These are phyloP conservation scores for Stygiomarasmius scandens DNA, from an alignment of 1,284 basidiomycete species.

Conservation along the genomic window DNA sequence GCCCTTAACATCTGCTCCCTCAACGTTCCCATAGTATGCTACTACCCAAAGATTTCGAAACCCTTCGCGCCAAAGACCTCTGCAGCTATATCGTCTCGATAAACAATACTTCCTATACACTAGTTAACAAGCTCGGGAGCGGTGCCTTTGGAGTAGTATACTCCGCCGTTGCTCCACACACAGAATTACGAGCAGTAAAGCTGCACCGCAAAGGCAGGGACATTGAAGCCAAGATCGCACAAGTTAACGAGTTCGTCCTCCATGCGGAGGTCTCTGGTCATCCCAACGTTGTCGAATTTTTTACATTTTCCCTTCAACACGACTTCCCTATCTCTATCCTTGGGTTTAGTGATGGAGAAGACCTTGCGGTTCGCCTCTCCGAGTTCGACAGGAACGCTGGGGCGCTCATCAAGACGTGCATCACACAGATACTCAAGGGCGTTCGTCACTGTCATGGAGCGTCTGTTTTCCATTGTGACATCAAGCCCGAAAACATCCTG, in stretches of 20 bases:
- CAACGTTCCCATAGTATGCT: too few relatives aligned
- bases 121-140: too few relatives aligned
- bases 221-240: conserved; percentile 10
- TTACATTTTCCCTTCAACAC: conserved; percentile 53
- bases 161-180: too few relatives aligned
- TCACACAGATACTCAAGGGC: conserved; percentile 72
- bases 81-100: too few relatives aligned
- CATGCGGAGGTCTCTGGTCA: conserved; percentile 62
- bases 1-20: too few relatives aligned
- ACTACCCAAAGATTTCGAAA: too few relatives aligned
- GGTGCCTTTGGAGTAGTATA: too few relatives aligned
- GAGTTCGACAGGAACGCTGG: conserved; percentile 53
- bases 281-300: conserved; percentile 66
- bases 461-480: conserved; percentile 14
- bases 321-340: conserved; percentile 38
- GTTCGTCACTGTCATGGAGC: conserved; percentile 48
- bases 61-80: too few relatives aligned
- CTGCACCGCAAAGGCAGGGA: conserved; percentile 8
- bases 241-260: conserved; percentile 29
- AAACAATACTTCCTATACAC: too few relatives aligned
- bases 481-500: conserved; percentile 18
- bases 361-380: conserved; percentile 65
- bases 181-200: conserved; percentile 15
- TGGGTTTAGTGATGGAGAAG: conserved; percentile 60
- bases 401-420: conserved; percentile 59